Conservation (phyloP, 176 grass and related monocot genomes). For the Tillandsia leiboldiana region DNA sequence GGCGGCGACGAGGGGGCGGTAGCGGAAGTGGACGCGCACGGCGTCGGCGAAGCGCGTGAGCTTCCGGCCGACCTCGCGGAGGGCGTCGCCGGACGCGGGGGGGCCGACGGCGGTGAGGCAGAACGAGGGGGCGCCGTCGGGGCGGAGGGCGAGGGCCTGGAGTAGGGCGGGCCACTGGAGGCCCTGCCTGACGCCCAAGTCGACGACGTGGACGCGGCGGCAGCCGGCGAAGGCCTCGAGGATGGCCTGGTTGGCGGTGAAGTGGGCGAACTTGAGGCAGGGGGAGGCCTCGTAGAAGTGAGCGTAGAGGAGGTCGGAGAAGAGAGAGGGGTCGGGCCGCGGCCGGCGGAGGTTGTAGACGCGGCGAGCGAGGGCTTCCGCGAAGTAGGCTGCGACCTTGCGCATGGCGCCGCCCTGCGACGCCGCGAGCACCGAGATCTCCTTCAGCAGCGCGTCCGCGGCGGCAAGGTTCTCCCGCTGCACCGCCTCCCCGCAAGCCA, state of each 20-base stretch:
- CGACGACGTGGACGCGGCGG: conserved; percentile 37
- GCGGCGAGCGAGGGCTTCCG: conserved; percentile 73
- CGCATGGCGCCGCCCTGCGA: conserved; percentile 92
- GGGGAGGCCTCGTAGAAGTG: conserved; percentile 97
- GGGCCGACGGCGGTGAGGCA: conserved; percentile 44
- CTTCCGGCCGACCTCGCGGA: conserved; percentile 79
- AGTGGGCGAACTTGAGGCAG: conserved; percentile 99
- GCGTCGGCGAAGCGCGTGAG: conserved; percentile 68
- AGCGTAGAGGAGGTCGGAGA: conserved; percentile 66
- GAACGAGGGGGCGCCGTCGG: conserved; percentile 29
- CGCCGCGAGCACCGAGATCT: conserved; percentile 65
- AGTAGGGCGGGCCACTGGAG: conserved; percentile 57
- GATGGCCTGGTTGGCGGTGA: conserved; percentile 75
- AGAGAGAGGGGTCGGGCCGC: conserved; percentile 47
- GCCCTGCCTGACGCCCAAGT: conserved; percentile 44
- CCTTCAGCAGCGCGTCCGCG: conserved; percentile 64
- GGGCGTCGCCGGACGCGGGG: conserved; percentile 45
- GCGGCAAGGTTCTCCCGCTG: conserved; percentile 77
- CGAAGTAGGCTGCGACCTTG: conserved; percentile 92
- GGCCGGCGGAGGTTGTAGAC: conserved; percentile 32
- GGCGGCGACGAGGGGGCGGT: conserved; percentile 56
- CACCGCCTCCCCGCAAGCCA: conserved; percentile 79
- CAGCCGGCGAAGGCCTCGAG: conserved; percentile 27
- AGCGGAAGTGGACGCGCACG: conserved; percentile 76
- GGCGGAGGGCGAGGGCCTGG: conserved; percentile 21